A percentile compares a stretch with the other conserved stretches of the same genome.
Conservation (phyloP, 139 green algal genomes). For the Coelastrella sp. region DNA sequence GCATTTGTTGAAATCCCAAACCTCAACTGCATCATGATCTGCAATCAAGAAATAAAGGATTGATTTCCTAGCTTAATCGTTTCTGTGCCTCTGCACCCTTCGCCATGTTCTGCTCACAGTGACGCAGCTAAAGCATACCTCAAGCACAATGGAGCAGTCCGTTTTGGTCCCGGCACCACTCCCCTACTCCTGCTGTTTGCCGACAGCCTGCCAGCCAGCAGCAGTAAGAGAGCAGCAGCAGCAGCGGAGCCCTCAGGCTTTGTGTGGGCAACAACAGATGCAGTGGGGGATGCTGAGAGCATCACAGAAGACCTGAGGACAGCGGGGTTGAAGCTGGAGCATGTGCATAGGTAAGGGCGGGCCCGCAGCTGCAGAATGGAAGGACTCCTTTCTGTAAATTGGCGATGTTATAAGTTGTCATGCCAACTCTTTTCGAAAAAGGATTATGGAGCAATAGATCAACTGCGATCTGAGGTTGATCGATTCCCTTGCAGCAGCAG, state of each 20-base stretch:
- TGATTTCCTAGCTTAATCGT: not conserved
- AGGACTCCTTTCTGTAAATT: not conserved
- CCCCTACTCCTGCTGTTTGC: constrained; percentile 2
- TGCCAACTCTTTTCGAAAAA: not conserved
- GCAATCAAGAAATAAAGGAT: too few relatives aligned
- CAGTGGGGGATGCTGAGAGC: constrained; percentile 36
- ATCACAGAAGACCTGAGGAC: constrained; percentile 35
- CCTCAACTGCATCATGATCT: too few relatives aligned
- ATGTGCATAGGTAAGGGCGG: constrained; percentile 18
- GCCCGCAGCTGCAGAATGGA: not conserved
- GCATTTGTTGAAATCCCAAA: too few relatives aligned
- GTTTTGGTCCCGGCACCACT: not conserved
- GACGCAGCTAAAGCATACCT: constrained; percentile 33
- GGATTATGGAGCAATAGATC: not conserved
- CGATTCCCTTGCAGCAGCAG: too few relatives aligned
- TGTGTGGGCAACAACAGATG: constrained; percentile 17
- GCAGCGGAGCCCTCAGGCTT: not conserved
- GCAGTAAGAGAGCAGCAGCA: not conserved
- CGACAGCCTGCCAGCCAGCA: constrained; percentile 15
- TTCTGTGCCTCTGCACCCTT: not conserved
- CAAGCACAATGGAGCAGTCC: not conserved
- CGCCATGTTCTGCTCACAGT: not conserved
- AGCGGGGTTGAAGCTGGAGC: constrained; percentile 11
- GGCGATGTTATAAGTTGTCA: not conserved
- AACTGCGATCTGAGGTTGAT: not conserved